These are phyloP conservation scores for Mycena alexandri DNA, from an alignment of 768 basidiomycete species.

Conservation along the genomic window DNA sequence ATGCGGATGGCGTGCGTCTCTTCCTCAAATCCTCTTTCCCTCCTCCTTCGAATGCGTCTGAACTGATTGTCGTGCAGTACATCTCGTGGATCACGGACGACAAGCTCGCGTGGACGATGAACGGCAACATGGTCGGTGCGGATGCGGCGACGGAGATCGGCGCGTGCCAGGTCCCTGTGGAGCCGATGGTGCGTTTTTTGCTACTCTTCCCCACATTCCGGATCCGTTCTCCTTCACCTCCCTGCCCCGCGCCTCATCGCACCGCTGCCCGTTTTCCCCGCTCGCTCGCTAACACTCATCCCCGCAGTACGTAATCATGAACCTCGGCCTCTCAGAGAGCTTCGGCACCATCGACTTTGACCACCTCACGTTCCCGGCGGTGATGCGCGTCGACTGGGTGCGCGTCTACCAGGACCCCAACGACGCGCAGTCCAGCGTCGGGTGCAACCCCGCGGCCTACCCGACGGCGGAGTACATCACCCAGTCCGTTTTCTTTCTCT, in stretches of 20 bases:
- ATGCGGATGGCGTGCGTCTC: conserved; percentile 69
- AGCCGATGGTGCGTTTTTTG: conserved; percentile 79
- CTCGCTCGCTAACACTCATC: conserved; percentile 52
- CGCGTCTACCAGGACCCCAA: conserved; percentile 80
- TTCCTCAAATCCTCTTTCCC: neutral
- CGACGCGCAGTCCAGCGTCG: conserved; percentile 66
- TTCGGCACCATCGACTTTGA: conserved; percentile 81
- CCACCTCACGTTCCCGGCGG: conserved; percentile 76
- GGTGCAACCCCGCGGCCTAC: conserved; percentile 75
- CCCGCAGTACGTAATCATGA: conserved; percentile 80
- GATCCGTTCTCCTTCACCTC: conserved; percentile 18
- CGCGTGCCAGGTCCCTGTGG: conserved; percentile 77
- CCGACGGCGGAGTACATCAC: conserved; percentile 84
- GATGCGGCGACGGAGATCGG: conserved; percentile 73
- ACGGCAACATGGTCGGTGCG: conserved; percentile 73
- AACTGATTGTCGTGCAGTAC: conserved; percentile 60
- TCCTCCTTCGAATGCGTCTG: conserved; percentile 15
- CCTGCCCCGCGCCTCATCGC: neutral
- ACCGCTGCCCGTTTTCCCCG: neutral
- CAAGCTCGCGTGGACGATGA: conserved; percentile 80
- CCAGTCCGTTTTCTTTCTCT: conserved; percentile 51
- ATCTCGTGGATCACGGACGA: conserved; percentile 87
- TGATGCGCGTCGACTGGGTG: conserved; percentile 62
- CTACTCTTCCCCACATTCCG: neutral
- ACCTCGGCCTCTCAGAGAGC: conserved; percentile 85